Evolutionary conservation across 2,329 filamentous ascomycete species (phyloP), one percentile per base, ranked within the genome.

Genomic region (Talaromyces verruculosus): DNA sequence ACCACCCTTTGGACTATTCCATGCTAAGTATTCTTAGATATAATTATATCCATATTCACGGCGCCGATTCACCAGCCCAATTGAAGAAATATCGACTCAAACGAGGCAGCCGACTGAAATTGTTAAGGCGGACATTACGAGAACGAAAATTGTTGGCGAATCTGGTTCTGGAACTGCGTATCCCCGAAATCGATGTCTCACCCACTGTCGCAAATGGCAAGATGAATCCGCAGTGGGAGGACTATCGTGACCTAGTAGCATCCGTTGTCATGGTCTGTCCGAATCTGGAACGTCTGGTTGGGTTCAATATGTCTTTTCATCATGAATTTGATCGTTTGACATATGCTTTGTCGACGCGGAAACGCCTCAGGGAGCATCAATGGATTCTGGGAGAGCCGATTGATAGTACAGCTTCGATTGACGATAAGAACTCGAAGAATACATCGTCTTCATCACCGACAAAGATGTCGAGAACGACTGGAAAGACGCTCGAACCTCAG

Each of bases 211-310:
- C 39, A 43, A 80, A 79, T 33, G 79, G 74, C 53, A 77, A 79
- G 65, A 76, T 79, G 57, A 76, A 76, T 66, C 68, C 72, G 28
- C 73, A 80, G 66, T 79, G 78, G 71, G 78, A 84, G 70, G 81
- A 83, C 59, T 83, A 85, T 62, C 76, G 83, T 51, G 82, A 85
- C 65, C 67, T 83, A 19, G 74, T 87, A 19, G 83, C 84, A 5
- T 86, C 85, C 0, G 77, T 88, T 43, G 83, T 88, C 37, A 85
- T 86, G 81, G 81, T 82, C 2, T 88, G 85, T 69, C 84, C 85
- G 7, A 85, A 84, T 67, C 73, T 88, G 25, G 84, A 88, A 73
- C 79, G 80, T 30, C 73, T 88, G 7, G 72, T 82, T 37, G 86
- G 85, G 5, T 82, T 87, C 65, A 79, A 82, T 59, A 75, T 84